Evolutionary conservation across 495 filamentous ascomycete genomes (phyloP), one percentile per base, ranked within the genome.

Genomic region (Penicillium dipodomyicola): DNA sequence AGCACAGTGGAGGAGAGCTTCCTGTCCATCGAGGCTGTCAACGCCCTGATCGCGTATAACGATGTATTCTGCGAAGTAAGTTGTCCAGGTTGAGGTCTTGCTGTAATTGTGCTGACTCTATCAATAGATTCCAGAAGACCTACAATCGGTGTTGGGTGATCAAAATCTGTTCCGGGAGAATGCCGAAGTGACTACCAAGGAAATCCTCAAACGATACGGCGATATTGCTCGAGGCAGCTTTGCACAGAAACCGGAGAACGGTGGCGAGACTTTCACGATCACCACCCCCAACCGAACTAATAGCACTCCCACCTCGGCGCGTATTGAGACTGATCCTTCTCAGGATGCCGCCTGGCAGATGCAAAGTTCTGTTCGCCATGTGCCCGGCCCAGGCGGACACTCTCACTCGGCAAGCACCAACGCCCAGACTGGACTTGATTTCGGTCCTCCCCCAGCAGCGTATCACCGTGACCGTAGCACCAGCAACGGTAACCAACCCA

Each of bases 51-150:
- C 62, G 83, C 90, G 54, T 94, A 85, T 69, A 97, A 97, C 58
- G 94, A 97, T 65, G 83, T 87, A 65, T 96, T 99, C 90, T 96
- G 90, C 70, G 87, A 96, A 81, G 94, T 96, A 80, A 75, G 89
- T 82, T 17, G 3, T 12, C 9, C 46, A 11, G 48, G 23, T 53
- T 17, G 49, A 49, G 23, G 8, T 43, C 46, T 54, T 52, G 35
- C 39, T 29, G 9, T 37, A 20, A 32, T 45, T 49, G 58, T 77
- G 15, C 58, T 60, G 8, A 60, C 39, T 42, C 25, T 37, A 19
- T 12, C 11, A 12, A 49, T 64, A 97, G 94, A 91, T 98, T 46
- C 94, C 94, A 6, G 91, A 92, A 72, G 92, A 97, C 65, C 72
- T 98, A 32, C 84, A 92, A 65, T 85, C 87, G 19, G 87, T 96